Base-by-base conservation (phyloP, 164 flowering plant species). In the Tetracentron sinense region DNA sequence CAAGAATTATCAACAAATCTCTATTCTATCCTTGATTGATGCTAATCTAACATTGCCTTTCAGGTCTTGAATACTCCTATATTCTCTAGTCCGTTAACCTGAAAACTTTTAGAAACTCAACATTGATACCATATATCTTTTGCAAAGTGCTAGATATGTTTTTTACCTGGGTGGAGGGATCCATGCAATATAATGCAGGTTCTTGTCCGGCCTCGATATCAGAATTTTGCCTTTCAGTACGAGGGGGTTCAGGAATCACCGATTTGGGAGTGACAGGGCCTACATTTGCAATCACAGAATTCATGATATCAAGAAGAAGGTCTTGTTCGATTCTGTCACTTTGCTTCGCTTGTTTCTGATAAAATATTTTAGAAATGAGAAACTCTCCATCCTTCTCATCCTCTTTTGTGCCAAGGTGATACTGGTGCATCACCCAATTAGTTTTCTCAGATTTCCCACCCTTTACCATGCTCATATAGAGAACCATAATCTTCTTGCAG, bases 351-450 rank as follows among this genome's bases (percentile, higher is more conserved):
- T 76, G 88, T 68, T 82, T 92, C 79, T 94, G 97, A 74, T 79
- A 80, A 69, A 84, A 89, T 23, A 94, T 74, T 72, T 94, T 94
- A 0, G 98, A 94, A 28, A 94, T 72, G 33, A 91, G 96, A 81
- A 70, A 86, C 29, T 86, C 85, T 8, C 97, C 93, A 48, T 89
- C 92, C 63, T 75, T 86, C 62, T 94, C 97, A 61, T 91, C 97
- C 63, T 94, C 97, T 35, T 66, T 88, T 5, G 87, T 89, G 53
- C 97, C 98, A 19, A 94, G 74, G 76, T 94, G 98, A 63, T 94
- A 94, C 58, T 94, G 98, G 64, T 94, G 97, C 97, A 91, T 91
- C 35, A 89, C 96, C 98, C 98, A 94, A 72, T 83, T 89, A 29
- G 97, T 87, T 69, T 91, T 94, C 76, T 88, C 96, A 26, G 96